phyloP scores from a whole-genome alignment of 768 basidiomycete species.

The Postia placenta region DNA sequence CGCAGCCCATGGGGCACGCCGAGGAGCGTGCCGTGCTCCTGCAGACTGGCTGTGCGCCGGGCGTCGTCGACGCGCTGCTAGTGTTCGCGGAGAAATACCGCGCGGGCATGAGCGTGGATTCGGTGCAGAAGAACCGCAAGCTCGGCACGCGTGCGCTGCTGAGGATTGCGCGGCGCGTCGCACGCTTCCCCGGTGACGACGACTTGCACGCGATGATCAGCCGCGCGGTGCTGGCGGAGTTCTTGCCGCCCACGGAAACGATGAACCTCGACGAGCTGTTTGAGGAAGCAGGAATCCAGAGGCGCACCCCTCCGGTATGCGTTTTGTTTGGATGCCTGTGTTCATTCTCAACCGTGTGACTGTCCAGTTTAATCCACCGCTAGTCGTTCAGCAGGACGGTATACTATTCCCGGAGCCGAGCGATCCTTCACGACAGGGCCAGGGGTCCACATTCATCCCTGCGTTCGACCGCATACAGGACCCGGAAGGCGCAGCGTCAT shows the following conservation, averaged over 20 bases:
- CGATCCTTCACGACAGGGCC: conserved; percentile 25
- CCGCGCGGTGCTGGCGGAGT: conserved; percentile 49
- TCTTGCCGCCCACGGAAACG: conserved; percentile 53
- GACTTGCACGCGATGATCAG: conserved; percentile 44
- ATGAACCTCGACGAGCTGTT: conserved; percentile 47
- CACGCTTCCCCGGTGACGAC: conserved; percentile 32
- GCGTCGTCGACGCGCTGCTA: conserved; percentile 35
- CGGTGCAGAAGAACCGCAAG: conserved; percentile 54
- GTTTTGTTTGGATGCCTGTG: not conserved
- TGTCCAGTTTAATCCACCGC: conserved; percentile 43
- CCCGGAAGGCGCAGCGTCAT: conserved; percentile 46
- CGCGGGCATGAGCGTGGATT: conserved; percentile 46
- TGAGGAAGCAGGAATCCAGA: conserved; percentile 42
- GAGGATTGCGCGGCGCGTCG: conserved; percentile 45
- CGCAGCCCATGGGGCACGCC: conserved; percentile 48
- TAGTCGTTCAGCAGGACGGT: conserved; percentile 30
- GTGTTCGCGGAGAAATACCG: conserved; percentile 55
- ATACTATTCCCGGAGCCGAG: conserved; percentile 41
- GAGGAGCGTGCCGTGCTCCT: conserved; percentile 47
- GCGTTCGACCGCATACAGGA: conserved; percentile 45
- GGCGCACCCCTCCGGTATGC: conserved; percentile 34
- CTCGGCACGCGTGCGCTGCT: conserved; percentile 57
- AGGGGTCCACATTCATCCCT: conserved; percentile 35
- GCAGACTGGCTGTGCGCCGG: conserved; percentile 42
- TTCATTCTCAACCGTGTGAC: not conserved